Evolutionary conservation across 2,329 filamentous ascomycete species (phyloP).

Genomic region (Exophiala phaeomuriformis): DNA sequence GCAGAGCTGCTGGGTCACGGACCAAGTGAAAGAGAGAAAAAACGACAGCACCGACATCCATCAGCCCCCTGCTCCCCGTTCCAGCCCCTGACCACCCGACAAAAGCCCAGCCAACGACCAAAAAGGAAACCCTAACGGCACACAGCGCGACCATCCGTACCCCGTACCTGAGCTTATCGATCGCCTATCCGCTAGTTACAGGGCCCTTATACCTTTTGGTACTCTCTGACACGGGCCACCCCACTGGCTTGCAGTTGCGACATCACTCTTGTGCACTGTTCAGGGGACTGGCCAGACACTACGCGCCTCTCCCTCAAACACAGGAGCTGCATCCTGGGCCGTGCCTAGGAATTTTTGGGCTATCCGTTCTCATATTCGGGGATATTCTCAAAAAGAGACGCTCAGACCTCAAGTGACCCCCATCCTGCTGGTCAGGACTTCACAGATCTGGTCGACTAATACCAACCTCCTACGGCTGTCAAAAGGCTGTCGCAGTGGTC

Average conservation of each 20-base stretch:
- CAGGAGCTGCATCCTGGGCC: slow-evolving; percentile 22
- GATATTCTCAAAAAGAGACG: slow-evolving; percentile 12
- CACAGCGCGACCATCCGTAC: slow-evolving; percentile 12
- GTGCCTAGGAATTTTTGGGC: slow-evolving; percentile 12
- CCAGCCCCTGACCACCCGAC: slow-evolving; percentile 13
- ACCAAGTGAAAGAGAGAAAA: not conserved
- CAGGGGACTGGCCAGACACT: slow-evolving; percentile 18
- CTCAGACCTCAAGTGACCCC: slow-evolving; percentile 9
- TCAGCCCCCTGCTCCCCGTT: slow-evolving; percentile 12
- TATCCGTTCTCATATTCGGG: slow-evolving; percentile 1
- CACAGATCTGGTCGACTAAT: slow-evolving; percentile 14
- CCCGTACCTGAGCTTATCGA: slow-evolving; percentile 20
- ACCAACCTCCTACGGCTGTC: slow-evolving; percentile 14
- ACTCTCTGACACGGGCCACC: slow-evolving; percentile 4
- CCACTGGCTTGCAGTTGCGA: slow-evolving; percentile 19
- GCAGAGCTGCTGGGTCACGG: slow-evolving; percentile 1
- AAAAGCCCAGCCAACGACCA: slow-evolving; percentile 4
- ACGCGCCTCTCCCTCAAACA: slow-evolving; percentile 23
- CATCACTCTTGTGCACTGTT: slow-evolving; percentile 22
- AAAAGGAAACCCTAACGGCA: slow-evolving; percentile 17
- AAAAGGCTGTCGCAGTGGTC: slow-evolving; percentile 17
- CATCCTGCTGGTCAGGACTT: slow-evolving; percentile 21
- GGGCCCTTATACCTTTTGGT: not conserved
- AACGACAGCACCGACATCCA: slow-evolving; percentile 7
- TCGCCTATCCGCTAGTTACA: slow-evolving; percentile 22